These are phyloP conservation scores for Anisogramma anomala DNA, from an alignment of 2,329 filamentous ascomycete genomes.

Conservation along the genomic window DNA sequence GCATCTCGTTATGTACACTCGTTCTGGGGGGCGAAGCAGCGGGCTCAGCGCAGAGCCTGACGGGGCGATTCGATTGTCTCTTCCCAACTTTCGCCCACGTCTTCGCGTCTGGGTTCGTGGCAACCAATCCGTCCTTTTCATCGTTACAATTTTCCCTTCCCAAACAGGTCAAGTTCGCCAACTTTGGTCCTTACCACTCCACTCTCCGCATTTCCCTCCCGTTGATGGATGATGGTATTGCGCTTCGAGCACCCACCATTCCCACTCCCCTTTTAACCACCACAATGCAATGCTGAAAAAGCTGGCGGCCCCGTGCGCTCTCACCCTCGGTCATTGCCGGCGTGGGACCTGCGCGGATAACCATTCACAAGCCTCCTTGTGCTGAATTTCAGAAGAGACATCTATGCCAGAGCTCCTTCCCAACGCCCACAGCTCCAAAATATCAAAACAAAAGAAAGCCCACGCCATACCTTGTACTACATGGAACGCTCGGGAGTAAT, in stretches of 20 bases:
- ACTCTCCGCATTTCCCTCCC: not conserved
- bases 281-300: slow-evolving; percentile 8
- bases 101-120: slow-evolving; percentile 4
- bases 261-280: slow-evolving; percentile 1
- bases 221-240: not conserved
- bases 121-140: slow-evolving; percentile 2
- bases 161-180: slow-evolving; percentile 8
- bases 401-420: slow-evolving; percentile 10
- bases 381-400: not conserved
- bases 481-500: not conserved
- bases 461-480: not conserved
- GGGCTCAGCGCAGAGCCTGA: not conserved
- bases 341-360: not conserved
- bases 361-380: not conserved
- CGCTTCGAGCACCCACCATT: not conserved
- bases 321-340: not conserved
- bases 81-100: slow-evolving; percentile 1
- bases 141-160: slow-evolving; percentile 5
- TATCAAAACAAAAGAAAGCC: slow-evolving; percentile 5
- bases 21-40: slow-evolving; percentile 3
- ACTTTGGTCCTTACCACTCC: slow-evolving; percentile 1
- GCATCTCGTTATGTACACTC: slow-evolving; percentile 13
- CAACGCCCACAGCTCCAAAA: slow-evolving; percentile 9
- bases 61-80: not conserved
- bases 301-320: not conserved